phyloP scores from a whole-genome alignment of 176 grass and related monocot genomes.

The Zoysia pacifica region DNA sequence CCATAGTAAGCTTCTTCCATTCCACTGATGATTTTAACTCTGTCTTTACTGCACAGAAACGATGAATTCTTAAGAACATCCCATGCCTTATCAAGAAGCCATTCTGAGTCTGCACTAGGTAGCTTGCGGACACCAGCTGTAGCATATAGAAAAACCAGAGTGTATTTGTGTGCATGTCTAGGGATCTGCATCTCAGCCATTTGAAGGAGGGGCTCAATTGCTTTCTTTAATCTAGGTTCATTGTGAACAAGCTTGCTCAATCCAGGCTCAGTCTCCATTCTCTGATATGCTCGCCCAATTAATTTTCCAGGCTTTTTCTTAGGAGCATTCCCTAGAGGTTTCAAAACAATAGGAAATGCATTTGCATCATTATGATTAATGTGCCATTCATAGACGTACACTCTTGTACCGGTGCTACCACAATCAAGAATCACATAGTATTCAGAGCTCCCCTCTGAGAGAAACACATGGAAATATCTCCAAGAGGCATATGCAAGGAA shows the following conservation, averaged over 20 bases:
- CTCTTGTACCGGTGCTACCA: constrained; percentile 92
- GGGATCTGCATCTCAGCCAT: constrained; percentile 95
- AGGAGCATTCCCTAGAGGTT: constrained; percentile 69
- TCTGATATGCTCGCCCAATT: constrained; percentile 76
- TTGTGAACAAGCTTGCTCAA: constrained; percentile 90
- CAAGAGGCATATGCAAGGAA: constrained; percentile 63
- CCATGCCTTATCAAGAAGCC: constrained; percentile 92
- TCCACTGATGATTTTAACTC: constrained; percentile 87
- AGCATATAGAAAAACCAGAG: constrained; percentile 88
- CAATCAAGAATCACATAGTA: constrained; percentile 99
- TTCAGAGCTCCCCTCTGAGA: constrained; percentile 72
- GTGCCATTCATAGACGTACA: constrained; percentile 91
- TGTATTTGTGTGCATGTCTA: constrained; percentile 66
- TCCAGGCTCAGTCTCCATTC: constrained; percentile 99
- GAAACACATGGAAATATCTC: constrained; percentile 68
- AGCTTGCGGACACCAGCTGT: constrained; percentile 93
- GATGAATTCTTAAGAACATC: constrained; percentile 95
- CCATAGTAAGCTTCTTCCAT: constrained; percentile 99
- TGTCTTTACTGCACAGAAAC: constrained; percentile 86
- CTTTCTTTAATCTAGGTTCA: constrained; percentile 71
- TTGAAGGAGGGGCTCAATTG: constrained; percentile 83
- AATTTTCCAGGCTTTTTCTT: constrained; percentile 67
- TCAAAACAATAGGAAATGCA: constrained; percentile 73
- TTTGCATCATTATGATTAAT: constrained; percentile 65
- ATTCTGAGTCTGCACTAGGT: constrained; percentile 80